These are phyloP conservation scores for Eucalyptus cloeziana DNA, from an alignment of 345 rosid genomes.

Conservation along the genomic window DNA sequence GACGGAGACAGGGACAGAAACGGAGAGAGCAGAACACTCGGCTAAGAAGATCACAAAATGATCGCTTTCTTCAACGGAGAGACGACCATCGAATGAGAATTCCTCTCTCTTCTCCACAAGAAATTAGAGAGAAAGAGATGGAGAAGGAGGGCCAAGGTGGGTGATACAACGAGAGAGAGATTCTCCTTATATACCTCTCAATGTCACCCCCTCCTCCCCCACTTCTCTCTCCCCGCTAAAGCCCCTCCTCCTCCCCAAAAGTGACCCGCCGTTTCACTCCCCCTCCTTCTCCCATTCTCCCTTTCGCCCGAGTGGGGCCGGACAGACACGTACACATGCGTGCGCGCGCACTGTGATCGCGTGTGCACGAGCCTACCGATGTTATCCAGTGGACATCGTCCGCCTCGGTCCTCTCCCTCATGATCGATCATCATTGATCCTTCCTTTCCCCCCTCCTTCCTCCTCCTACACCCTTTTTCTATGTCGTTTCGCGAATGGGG, in stretches of 20 bases:
- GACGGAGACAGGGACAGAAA: background rate
- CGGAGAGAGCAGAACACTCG: background rate
- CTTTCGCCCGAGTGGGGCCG: background rate
- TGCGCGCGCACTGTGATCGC: background rate
- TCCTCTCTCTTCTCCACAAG: background rate
- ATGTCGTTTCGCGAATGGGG: background rate
- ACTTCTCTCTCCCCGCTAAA: background rate
- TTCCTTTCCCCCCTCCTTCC: background rate
- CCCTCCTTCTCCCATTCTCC: fast-evolving
- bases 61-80: background rate
- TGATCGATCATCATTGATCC: background rate
- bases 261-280: background rate
- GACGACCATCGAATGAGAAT: background rate
- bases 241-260: background rate
- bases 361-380: background rate
- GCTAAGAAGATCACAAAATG: background rate
- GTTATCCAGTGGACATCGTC: background rate
- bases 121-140: background rate
- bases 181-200: background rate
- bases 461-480: background rate
- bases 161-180: background rate
- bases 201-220: fast-evolving
- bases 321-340: background rate
- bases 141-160: background rate
- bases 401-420: background rate